Conservation (phyloP, 2,329 filamentous ascomycete species). For the Chalaropsis ovoidea region DNA sequence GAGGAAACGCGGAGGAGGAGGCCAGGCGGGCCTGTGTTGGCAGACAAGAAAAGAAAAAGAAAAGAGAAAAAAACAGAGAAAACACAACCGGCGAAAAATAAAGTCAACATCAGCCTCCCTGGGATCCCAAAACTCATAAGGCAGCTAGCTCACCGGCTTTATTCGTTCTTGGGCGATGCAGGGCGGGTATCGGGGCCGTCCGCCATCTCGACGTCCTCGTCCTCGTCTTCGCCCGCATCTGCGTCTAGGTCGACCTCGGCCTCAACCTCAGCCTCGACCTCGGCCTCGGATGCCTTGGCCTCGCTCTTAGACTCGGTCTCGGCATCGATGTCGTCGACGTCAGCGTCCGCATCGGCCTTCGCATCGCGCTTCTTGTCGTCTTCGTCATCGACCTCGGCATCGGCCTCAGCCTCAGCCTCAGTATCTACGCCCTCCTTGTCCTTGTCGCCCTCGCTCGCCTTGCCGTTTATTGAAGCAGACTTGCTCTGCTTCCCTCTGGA, state of each 20-base stretch:
- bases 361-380: constrained; percentile 14
- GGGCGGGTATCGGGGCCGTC: constrained; percentile 20
- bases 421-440: constrained; percentile 14
- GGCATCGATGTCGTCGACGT: constrained; percentile 10
- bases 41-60: constrained; percentile 7
- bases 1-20: neutral
- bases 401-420: constrained; percentile 18
- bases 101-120: neutral
- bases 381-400: constrained; percentile 17
- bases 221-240: constrained; percentile 15
- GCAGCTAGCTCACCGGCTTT: neutral
- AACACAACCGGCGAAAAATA: constrained; percentile 1
- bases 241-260: constrained; percentile 18
- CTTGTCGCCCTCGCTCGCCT: constrained; percentile 25
- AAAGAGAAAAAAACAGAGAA: neutral
- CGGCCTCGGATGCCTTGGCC: constrained; percentile 20
- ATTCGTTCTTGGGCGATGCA: constrained; percentile 21
- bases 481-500: constrained; percentile 17
- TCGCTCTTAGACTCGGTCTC: constrained; percentile 19
- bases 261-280: neutral
- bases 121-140: neutral
- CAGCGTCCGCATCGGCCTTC: constrained; percentile 18
- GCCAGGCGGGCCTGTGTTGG: neutral
- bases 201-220: constrained; percentile 23
- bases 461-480: constrained; percentile 29